Percentiles rank a stretch among this genome's conserved stretches.
These are phyloP conservation scores for Terfezia boudieri DNA, from an alignment of 495 filamentous ascomycete species.

Conservation along the genomic window DNA sequence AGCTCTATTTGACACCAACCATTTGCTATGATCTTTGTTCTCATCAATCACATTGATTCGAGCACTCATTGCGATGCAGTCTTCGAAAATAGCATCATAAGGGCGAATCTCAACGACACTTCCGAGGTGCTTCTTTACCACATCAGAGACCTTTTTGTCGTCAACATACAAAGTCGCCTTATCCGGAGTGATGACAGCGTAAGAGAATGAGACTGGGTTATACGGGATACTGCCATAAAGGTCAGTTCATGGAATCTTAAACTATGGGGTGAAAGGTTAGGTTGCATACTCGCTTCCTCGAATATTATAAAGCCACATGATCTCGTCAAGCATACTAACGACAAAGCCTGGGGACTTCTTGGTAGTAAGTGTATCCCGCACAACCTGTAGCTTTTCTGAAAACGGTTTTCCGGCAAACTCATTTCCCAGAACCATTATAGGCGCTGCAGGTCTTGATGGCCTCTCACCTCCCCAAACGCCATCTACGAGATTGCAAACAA, in stretches of 20 bases:
- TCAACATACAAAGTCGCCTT: conserved; percentile 71
- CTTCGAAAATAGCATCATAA: conserved; percentile 63
- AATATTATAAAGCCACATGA: conserved; percentile 95
- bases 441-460: conserved; percentile 54
- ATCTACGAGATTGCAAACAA: conserved; percentile 71
- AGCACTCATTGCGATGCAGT: conserved; percentile 36
- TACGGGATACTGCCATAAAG: conserved; percentile 52
- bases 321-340: conserved; percentile 88
- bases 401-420: conserved; percentile 69
- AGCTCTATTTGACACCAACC: conserved; percentile 65
- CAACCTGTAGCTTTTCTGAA: conserved; percentile 60
- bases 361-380: conserved; percentile 79
- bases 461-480: conserved; percentile 56
- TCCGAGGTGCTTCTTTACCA: conserved; percentile 47
- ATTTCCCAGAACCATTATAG: conserved; percentile 41
- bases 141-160: conserved; percentile 46
- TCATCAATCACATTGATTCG: conserved; percentile 20
- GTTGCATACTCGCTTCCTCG: conserved; percentile 65
- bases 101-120: conserved; percentile 50
- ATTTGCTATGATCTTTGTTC: conserved; percentile 29
- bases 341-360: conserved; percentile 76
- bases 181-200: conserved; percentile 67
- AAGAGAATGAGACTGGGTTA: conserved; percentile 98
- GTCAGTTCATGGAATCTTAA: neutral
- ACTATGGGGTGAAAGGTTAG: neutral